Evolutionary conservation across 768 basidiomycete species (phyloP).

Genomic region (Amanita phalloides): DNA sequence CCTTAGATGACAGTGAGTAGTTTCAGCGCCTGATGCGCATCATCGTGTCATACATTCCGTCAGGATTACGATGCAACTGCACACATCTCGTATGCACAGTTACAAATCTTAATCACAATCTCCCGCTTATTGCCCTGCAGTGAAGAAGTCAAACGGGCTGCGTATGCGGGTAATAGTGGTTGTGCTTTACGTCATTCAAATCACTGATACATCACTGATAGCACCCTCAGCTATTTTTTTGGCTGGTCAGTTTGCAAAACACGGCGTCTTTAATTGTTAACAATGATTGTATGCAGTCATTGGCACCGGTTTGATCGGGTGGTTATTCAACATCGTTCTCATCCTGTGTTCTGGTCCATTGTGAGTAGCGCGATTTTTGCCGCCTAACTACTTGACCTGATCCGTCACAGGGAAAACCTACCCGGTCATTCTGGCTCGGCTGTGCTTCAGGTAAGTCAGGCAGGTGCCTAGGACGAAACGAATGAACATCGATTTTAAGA

Average conservation of each 20-base stretch:
- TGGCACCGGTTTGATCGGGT: constrained; percentile 70
- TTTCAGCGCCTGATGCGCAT: background rate
- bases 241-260: constrained; percentile 25
- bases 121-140: constrained; percentile 20
- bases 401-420: constrained; percentile 37
- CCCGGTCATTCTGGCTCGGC: constrained; percentile 65
- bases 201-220: constrained; percentile 7
- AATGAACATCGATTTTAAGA: constrained; percentile 26
- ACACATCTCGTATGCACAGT: constrained; percentile 58
- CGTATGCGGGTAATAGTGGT: constrained; percentile 47
- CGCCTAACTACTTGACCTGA: background rate
- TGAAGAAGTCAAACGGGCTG: constrained; percentile 73
- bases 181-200: constrained; percentile 6
- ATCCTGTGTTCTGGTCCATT: constrained; percentile 80
- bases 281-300: constrained; percentile 31
- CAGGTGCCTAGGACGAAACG: background rate
- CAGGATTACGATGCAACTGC: constrained; percentile 77
- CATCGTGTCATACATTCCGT: constrained; percentile 1
- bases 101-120: background rate
- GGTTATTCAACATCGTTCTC: constrained; percentile 80
- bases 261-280: background rate
- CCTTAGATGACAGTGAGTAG: constrained; percentile 44
- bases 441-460: constrained; percentile 44
- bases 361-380: constrained; percentile 24
- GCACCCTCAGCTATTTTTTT: constrained; percentile 55